A percentile compares a stretch with the other conserved stretches of the same genome.
Evolutionary conservation across 768 basidiomycete species (phyloP).

Genomic region (Cubamyces sp.): DNA sequence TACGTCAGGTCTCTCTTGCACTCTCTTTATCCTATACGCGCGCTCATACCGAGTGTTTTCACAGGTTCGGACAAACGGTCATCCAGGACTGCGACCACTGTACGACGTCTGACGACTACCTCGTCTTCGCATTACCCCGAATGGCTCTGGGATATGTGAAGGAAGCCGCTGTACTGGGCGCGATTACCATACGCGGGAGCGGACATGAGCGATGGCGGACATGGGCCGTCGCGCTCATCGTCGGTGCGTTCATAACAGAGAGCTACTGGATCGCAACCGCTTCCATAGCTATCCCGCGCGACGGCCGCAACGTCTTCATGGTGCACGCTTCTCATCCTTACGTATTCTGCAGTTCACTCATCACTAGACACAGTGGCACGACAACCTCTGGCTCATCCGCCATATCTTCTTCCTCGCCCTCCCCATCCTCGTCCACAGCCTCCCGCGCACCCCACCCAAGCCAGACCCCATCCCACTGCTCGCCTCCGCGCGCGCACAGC

Average conservation of each 20-base stretch:
- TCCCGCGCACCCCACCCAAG: conserved; percentile 40
- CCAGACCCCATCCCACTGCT: conserved; percentile 22
- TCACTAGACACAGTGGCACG: conserved; percentile 59
- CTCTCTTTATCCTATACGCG: not conserved
- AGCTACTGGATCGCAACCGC: conserved; percentile 55
- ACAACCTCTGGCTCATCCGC: conserved; percentile 57
- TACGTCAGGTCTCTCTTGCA: conserved; percentile 57
- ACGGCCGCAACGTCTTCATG: conserved; percentile 44
- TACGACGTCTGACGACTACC: conserved; percentile 60
- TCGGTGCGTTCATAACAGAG: conserved; percentile 55
- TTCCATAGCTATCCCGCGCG: conserved; percentile 49
- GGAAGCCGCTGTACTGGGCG: conserved; percentile 55
- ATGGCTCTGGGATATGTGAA: conserved; percentile 63
- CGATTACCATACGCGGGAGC: conserved; percentile 47
- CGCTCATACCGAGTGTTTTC: conserved; percentile 1
- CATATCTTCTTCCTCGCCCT: conserved; percentile 60
- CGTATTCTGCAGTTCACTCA: not conserved
- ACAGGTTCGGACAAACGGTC: conserved; percentile 70
- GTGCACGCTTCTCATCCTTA: conserved; percentile 30
- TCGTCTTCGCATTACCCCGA: conserved; percentile 57
- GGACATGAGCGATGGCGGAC: conserved; percentile 49
- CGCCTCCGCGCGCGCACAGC: conserved; percentile 32
- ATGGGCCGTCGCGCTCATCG: conserved; percentile 50
- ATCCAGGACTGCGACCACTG: conserved; percentile 71
- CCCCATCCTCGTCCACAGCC: conserved; percentile 51